Base-by-base conservation (phyloP, 73 alveolate species). In the Paramecium caudatum region DNA sequence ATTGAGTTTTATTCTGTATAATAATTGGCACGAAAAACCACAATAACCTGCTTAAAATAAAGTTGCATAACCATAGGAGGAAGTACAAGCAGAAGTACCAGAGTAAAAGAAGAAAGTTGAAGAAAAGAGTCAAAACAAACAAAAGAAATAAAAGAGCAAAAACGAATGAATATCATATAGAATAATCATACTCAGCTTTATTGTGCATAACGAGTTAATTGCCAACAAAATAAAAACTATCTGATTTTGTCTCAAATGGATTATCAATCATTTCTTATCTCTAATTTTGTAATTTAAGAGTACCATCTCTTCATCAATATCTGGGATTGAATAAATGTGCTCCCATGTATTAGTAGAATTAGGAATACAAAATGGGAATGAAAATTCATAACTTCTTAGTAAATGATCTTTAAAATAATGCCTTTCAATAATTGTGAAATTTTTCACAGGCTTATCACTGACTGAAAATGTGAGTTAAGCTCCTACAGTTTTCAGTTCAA, bases 261-360 rank as follows among this genome's bases (percentile, higher is more conserved):
- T 63, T 8, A 4, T 47, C 94, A 34, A 95, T 91, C 93, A 91
- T 91, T 68, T 91, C 91, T 27, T 34, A 43, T 48, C 88, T 93
- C 81, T 91, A 13, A 1, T 33, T 30, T 13, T 25, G 10, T 10
- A 0, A 2, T 62, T 0, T 10, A 8, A 62, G 4, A n/a, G n/a
- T n/a, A n/a, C n/a, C n/a, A n/a, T 27, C 2, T 91, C 95, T 90
- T 94, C 96, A 39, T 92, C 90, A 37, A 96, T 65, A 19, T 93
- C 95, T 48, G 99, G 99, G 9, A 96, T 84, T 39, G 85, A 95
- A 74, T 98, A 98, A 55, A 98, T 96, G 90, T 84, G 94, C 87
- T 98, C 99, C 99, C 99, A 97, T 6, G 99, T 94, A 91, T 98
- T 98, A 61, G 96, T 90, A 41, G 99, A 92, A 68, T 94, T 93